Base-by-base conservation (phyloP, 1,284 basidiomycete species). In the Ceratobasidium sp. region DNA sequence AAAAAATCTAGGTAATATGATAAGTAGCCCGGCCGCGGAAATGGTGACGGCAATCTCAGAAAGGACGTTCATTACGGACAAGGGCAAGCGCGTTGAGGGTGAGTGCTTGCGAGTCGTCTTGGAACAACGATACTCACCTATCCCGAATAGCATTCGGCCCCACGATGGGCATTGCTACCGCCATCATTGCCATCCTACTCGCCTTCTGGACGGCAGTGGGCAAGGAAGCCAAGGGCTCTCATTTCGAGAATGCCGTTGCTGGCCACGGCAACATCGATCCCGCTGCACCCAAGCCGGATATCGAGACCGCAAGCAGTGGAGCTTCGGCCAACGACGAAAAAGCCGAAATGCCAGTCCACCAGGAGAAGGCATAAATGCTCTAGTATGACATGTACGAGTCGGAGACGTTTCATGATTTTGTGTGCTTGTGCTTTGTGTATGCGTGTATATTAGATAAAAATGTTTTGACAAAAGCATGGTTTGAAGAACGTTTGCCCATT, bases 361-460 rank as follows among this genome's bases (percentile, higher is more conserved):
- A 56, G 38, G 64, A 67, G 36, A 67, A 56, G 36, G 64, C 64
- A 14, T 66, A 67, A 56, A 23, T 1, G 21, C 30, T 23, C 8
- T 9, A 12, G 25, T 44, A 21, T 18, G 8, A 42, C 12, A 6
- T 51, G 12, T 62, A 48, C 28, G 28, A 40, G 16, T 56, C 12
- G 12, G 38, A 23, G 16, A 42, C 21, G 11, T 23, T 59, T 59
- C 36, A 40, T 23, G 36, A 59, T 42, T 38, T n/a, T 4, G 46
- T 59, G 58, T 42, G 42, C 30, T 38, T 5, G n/a, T 40, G 58
- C 11, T 59, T 58, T 30, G 28, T 59, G 36, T 40, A 9, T 59
- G 46, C 23, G 23, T 59, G 58, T 59, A 48, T 23, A 88, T 87
- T 4, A 89, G 88, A 42, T 82, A 83, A 40, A 42, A 54, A 75